Evolutionary conservation across 2,329 filamentous ascomycete species (phyloP), one percentile per base, ranked within the genome.

Genomic region (Leptographium wingfieldii): DNA sequence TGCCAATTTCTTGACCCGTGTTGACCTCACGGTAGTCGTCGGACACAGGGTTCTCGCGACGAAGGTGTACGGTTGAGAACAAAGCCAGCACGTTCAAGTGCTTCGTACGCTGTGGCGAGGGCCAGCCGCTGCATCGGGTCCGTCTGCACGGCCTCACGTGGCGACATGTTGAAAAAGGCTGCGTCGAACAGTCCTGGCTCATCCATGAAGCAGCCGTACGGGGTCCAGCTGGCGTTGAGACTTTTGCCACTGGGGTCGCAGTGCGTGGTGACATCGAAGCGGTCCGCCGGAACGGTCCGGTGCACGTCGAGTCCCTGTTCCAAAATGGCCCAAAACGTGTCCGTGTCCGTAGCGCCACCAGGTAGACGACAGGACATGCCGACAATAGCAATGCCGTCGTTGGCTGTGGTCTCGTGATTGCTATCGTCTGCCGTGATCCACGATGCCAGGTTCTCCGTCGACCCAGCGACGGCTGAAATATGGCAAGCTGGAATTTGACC

Each of bases 91-190:
- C 88, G 88, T 69, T 94, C 88, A 52, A 92, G 76, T 0, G 88
- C 88, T 68, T 92, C 88, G 66, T 91, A 92, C 0, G 87, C 86
- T 2, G 87, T 90, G 10, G 85, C 81, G 22, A 92, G 74, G 2
- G 86, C 85, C 63, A 92, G 77, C 66, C 88, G 80, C 69, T 90
- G 88, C 80, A 88, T 88, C 0, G 88, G 88, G 69, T 92, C 88
- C 1, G 86, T 90, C 68, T 91, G 86, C 56, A 82, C 80, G 35
- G 88, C 88, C 72, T 92, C 60, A 9, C 55, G 54, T 3, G 60
- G 60, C 54, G 60, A 61, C 48, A 61, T 90, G 71, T 90, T 90
- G 80, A 92, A 92, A 73, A 92, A 91, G 0, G 84, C 78, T n/a
- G 87, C 84, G 67, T 92, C 88, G 68, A 92, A 92, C 57, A 86